Percentiles rank a stretch among this genome's conserved stretches.
Conservation (phyloP, 1,139 yeast genomes). For the Zygotorulaspora mrakii region DNA sequence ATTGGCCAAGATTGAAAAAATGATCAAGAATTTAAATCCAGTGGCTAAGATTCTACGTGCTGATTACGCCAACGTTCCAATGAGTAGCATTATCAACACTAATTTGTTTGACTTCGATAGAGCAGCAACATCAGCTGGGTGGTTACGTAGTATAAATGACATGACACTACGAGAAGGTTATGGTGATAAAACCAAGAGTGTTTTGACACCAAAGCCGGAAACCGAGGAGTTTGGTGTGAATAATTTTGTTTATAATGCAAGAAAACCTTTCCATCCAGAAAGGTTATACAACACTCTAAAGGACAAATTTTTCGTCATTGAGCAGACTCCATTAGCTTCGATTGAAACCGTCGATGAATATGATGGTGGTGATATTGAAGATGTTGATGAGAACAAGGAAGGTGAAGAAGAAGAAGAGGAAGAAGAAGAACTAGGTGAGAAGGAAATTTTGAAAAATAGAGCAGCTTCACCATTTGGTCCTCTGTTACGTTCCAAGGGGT, state of each 20-base stretch:
- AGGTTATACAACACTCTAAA: conserved; percentile 39
- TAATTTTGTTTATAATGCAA: conserved; percentile 42
- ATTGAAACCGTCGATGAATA: conserved; percentile 22
- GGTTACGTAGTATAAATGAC: conserved; percentile 45
- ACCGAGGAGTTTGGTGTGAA: conserved; percentile 45
- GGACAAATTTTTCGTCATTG: conserved; percentile 38
- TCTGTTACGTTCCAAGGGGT: conserved; percentile 44
- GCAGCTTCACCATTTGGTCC: conserved; percentile 40
- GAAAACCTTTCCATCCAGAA: conserved; percentile 46
- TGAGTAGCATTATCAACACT: conserved; percentile 39
- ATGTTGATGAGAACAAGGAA: conserved; percentile 23
- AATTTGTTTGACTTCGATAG: conserved; percentile 41
- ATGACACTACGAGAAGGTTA: conserved; percentile 41
- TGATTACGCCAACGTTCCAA: conserved; percentile 41
- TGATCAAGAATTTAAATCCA: conserved; percentile 42
- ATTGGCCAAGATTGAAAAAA: conserved; percentile 33
- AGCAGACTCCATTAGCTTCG: conserved; percentile 35
- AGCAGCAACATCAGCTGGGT: conserved; percentile 46
- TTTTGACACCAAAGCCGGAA: conserved; percentile 36
- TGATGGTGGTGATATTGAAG: conserved; percentile 18
- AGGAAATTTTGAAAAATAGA: conserved; percentile 37
- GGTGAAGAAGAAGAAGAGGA: conserved; percentile 29
- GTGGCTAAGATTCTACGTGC: conserved; percentile 40
- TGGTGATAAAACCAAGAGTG: conserved; percentile 31
- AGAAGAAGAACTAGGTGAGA: conserved; percentile 27